Evolutionary conservation across 371 early-diverging fungal species (phyloP).

Genomic region (Mortierella sp.): DNA sequence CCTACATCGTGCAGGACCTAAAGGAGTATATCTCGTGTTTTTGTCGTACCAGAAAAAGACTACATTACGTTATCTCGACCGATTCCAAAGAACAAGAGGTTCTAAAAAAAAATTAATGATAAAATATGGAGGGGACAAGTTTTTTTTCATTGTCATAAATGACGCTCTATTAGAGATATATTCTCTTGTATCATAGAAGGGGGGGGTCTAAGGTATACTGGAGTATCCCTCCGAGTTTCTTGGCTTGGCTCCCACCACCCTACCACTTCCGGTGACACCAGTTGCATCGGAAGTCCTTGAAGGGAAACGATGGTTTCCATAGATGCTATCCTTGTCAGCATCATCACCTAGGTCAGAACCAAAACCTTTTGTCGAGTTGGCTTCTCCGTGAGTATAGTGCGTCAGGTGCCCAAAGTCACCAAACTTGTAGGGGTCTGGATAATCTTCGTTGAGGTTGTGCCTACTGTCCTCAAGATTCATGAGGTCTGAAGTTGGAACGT

Average conservation of each 20-base stretch:
- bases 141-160: too few relatives aligned
- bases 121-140: too few relatives aligned
- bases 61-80: too few relatives aligned
- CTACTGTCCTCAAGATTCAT: conserved; percentile 2
- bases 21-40: too few relatives aligned
- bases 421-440: conserved; percentile 44
- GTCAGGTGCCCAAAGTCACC: conserved; percentile 36
- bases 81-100: too few relatives aligned
- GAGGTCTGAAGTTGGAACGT: not conserved
- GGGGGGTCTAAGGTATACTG: too few relatives aligned
- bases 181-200: too few relatives aligned
- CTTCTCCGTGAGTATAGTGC: conserved; percentile 11
- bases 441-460: conserved; percentile 5
- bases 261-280: conserved; percentile 17
- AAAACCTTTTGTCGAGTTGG: not conserved
- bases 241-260: conserved; percentile 19
- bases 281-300: not conserved
- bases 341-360: conserved; percentile 8
- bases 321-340: conserved; percentile 36
- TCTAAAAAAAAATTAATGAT: too few relatives aligned
- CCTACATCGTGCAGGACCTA: too few relatives aligned
- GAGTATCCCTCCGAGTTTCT: conserved; percentile 42
- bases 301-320: conserved; percentile 39
- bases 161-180: too few relatives aligned
- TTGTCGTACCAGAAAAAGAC: too few relatives aligned